Percentiles rank a stretch among this genome's conserved stretches.
Conservation (phyloP, 441 rosid genomes). For the Euphorbia schlechtendalii region DNA sequence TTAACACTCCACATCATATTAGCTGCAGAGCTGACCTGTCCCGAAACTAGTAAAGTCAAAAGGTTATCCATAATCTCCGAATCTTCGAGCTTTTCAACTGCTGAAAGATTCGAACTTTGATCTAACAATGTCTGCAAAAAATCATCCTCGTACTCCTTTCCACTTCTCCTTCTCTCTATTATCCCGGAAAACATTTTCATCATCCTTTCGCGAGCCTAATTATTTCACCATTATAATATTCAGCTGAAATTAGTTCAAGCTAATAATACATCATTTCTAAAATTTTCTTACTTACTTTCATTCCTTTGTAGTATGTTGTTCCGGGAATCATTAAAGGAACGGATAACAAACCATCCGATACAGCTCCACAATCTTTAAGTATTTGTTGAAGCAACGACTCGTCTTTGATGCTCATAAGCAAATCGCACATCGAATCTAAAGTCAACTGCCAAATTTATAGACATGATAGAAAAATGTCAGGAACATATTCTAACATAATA, state of each 20-base stretch:
- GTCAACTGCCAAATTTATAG: constrained; percentile 27
- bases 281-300: constrained; percentile 32
- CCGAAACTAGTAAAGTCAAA: constrained; percentile 49
- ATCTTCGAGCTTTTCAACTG: constrained; percentile 40
- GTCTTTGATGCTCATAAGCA: constrained; percentile 45
- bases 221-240: too few species aligned
- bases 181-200: constrained; percentile 33
- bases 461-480: too few species aligned
- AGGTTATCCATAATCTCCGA: constrained; percentile 51
- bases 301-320: constrained; percentile 46
- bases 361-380: constrained; percentile 32
- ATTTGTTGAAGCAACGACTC: constrained; percentile 33
- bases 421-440: constrained; percentile 42
- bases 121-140: constrained; percentile 42
- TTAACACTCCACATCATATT: constrained; percentile 64
- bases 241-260: neutral
- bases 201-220: constrained; percentile 43
- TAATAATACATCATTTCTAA: too few species aligned
- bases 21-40: constrained; percentile 54
- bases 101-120: constrained; percentile 30
- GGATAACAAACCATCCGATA: constrained; percentile 47
- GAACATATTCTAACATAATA: too few species aligned
- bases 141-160: constrained; percentile 34
- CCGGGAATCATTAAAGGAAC: constrained; percentile 57
- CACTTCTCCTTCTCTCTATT: constrained; percentile 35